Evolutionary conservation across 768 basidiomycete genomes (phyloP).

Genomic region (Pleurotus djamor): DNA sequence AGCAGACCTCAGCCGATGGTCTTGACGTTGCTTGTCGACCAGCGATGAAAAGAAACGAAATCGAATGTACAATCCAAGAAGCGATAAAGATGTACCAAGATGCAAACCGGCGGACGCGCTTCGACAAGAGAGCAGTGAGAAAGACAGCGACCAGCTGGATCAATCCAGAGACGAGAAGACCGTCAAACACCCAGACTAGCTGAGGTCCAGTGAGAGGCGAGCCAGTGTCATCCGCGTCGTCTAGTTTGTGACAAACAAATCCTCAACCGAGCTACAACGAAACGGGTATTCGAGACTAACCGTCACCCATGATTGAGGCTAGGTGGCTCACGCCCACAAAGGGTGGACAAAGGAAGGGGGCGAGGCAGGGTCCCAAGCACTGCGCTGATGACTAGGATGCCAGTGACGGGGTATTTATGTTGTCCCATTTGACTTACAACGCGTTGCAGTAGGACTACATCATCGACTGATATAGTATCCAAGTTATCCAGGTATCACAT

Average conservation of each 20-base stretch:
- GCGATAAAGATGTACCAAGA: constrained; percentile 11
- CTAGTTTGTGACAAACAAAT: not conserved
- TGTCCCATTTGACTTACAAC: too few relatives aligned
- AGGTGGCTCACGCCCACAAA: too few relatives aligned
- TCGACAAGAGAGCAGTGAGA: constrained; percentile 5
- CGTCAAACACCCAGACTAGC: not conserved
- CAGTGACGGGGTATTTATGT: too few relatives aligned
- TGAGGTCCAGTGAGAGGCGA: not conserved
- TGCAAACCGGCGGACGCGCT: constrained; percentile 2
- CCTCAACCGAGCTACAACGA: too few relatives aligned
- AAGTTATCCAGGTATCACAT: too few relatives aligned
- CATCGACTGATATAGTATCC: too few relatives aligned
- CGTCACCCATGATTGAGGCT: too few relatives aligned
- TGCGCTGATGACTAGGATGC: too few relatives aligned
- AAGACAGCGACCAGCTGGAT: not conserved
- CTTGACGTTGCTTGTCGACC: constrained; percentile 1
- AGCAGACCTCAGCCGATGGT: constrained; percentile 1
- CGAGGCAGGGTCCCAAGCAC: too few relatives aligned
- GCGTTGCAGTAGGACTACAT: too few relatives aligned
- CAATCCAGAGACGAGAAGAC: not conserved
- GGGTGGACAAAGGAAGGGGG: too few relatives aligned
- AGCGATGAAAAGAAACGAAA: constrained; percentile 3
- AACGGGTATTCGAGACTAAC: too few relatives aligned
- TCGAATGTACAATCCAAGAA: constrained; percentile 9
- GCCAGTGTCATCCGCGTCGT: not conserved